These are phyloP conservation scores for Clonostachys chloroleuca DNA, from an alignment of 2,329 filamentous ascomycete species.

Conservation along the genomic window DNA sequence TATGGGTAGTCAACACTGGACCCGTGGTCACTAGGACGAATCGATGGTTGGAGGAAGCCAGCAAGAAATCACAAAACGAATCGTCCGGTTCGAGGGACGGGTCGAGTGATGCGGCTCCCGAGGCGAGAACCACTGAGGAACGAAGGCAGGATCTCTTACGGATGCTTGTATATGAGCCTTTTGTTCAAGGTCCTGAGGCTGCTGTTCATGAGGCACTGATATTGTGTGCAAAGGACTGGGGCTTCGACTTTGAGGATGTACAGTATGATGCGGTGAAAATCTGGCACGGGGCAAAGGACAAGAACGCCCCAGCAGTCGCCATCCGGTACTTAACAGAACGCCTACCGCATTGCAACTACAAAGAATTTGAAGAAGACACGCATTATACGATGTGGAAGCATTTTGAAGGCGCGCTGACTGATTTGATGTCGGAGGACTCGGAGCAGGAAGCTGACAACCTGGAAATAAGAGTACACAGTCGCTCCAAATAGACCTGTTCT, in stretches of 20 bases:
- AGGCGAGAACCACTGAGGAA: constrained; percentile 1
- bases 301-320: constrained; percentile 21
- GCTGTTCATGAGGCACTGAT: constrained; percentile 19
- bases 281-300: constrained; percentile 24
- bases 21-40: constrained; percentile 9
- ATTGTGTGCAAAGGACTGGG: constrained; percentile 17
- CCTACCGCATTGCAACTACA: constrained; percentile 21
- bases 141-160: constrained; percentile 16
- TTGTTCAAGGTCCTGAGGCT: constrained; percentile 15
- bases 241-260: constrained; percentile 20
- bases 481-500: too few species aligned
- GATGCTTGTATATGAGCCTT: constrained; percentile 19
- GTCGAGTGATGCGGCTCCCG: neutral
- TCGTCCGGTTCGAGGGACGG: neutral
- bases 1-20: too few species aligned
- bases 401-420: neutral
- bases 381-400: neutral
- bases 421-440: neutral
- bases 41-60: constrained; percentile 4
- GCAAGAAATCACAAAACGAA: neutral
- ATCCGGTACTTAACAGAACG: constrained; percentile 27
- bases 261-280: constrained; percentile 14
- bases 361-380: constrained; percentile 20
- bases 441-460: too few species aligned
- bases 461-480: too few species aligned